A percentile compares a stretch with the other conserved stretches of the same genome.
Conservation (phyloP, 2,329 filamentous ascomycete species). For the Hypoxylon sp. region DNA sequence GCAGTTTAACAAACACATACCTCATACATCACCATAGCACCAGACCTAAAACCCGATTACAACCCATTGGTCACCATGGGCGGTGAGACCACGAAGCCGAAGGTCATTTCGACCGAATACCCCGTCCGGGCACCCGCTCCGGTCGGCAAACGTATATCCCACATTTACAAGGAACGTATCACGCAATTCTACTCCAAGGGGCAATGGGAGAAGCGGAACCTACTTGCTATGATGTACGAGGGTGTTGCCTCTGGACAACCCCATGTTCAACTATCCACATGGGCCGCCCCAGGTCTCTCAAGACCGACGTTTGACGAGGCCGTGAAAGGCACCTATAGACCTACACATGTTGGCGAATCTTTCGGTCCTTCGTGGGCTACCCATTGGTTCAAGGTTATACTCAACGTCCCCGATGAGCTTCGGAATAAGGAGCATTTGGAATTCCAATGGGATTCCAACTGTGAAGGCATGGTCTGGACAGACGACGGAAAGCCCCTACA, state of each 20-base stretch:
- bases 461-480: slow-evolving; percentile 94
- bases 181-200: slow-evolving; percentile 80
- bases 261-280: slow-evolving; percentile 85
- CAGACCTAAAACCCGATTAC: too few species aligned
- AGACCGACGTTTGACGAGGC: slow-evolving; percentile 90
- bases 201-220: slow-evolving; percentile 79
- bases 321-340: slow-evolving; percentile 74
- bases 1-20: slow-evolving; percentile 10
- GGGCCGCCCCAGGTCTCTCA: slow-evolving; percentile 79
- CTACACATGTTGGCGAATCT: slow-evolving; percentile 76
- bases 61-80: slow-evolving; percentile 55
- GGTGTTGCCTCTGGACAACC: slow-evolving; percentile 71
- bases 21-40: slow-evolving; percentile 5
- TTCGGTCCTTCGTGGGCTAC: slow-evolving; percentile 98
- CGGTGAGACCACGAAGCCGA: slow-evolving; percentile 56
- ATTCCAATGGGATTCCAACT: slow-evolving; percentile 94
- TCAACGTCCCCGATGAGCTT: slow-evolving; percentile 80
- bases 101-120: slow-evolving; percentile 58
- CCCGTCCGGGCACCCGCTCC: slow-evolving; percentile 61
- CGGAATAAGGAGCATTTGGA: slow-evolving; percentile 83
- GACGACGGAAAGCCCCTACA: slow-evolving; percentile 90
- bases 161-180: slow-evolving; percentile 86
- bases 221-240: slow-evolving; percentile 79
- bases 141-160: slow-evolving; percentile 81
- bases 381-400: slow-evolving; percentile 90